Evolutionary conservation across 2,329 filamentous ascomycete species (phyloP).

Genomic region (Sphaerulina populicola): DNA sequence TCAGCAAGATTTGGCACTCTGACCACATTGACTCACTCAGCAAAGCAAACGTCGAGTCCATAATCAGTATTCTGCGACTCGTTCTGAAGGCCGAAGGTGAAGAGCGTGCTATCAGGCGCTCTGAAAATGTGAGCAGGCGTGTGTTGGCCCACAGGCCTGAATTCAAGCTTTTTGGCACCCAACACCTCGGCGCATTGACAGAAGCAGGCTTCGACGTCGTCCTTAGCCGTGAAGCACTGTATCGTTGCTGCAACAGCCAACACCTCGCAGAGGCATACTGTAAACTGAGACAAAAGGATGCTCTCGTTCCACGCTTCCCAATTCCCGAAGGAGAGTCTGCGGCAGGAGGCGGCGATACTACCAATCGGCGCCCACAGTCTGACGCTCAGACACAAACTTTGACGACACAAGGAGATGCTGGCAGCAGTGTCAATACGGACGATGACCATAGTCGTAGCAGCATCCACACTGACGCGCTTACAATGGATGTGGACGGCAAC

Average conservation of each 20-base stretch:
- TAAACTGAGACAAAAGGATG: slow-evolving; percentile 35
- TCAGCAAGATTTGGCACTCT: slow-evolving; percentile 77
- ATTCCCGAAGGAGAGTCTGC: slow-evolving; percentile 23
- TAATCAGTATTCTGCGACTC: slow-evolving; percentile 75
- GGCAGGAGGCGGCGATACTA: not conserved
- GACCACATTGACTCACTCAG: slow-evolving; percentile 72
- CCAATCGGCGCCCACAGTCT: slow-evolving; percentile 1
- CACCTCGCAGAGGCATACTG: slow-evolving; percentile 65
- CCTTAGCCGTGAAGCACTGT: slow-evolving; percentile 70
- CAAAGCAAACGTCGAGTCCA: slow-evolving; percentile 63
- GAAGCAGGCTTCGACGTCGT: slow-evolving; percentile 50
- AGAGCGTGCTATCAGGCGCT: slow-evolving; percentile 52
- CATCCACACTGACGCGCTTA: slow-evolving; percentile 1
- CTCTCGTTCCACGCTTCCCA: slow-evolving; percentile 25
- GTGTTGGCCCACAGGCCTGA: slow-evolving; percentile 42
- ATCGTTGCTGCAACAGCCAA: slow-evolving; percentile 64
- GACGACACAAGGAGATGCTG: slow-evolving; percentile 23
- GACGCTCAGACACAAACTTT: slow-evolving; percentile 30
- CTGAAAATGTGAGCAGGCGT: slow-evolving; percentile 50
- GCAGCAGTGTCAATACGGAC: not conserved
- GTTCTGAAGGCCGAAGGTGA: slow-evolving; percentile 74
- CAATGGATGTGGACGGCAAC: slow-evolving; percentile 6
- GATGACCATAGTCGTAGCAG: not conserved
- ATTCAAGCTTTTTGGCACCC: slow-evolving; percentile 45
- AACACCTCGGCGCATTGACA: slow-evolving; percentile 38